A percentile compares a stretch with the other conserved stretches of the same genome.
Conservation (phyloP, 192 early-diverging fungal species). For the Helicostylum pulchrum region DNA sequence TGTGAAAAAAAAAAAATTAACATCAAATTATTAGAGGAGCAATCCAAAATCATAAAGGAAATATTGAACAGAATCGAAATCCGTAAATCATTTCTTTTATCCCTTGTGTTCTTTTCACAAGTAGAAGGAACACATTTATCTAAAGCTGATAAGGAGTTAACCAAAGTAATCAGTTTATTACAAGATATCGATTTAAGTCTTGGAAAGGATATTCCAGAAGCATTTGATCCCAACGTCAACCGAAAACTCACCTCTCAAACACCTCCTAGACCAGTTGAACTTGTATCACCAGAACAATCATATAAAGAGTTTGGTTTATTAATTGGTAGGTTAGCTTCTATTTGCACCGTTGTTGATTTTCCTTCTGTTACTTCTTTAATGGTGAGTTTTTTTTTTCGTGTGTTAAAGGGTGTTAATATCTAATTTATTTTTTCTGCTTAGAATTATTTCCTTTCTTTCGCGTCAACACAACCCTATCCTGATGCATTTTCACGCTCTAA, state of each 20-base stretch:
- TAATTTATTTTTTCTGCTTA: constrained; percentile 11
- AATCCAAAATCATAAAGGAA: constrained; percentile 13
- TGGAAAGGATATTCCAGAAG: constrained; percentile 42
- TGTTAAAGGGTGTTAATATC: not conserved
- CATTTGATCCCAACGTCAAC: constrained; percentile 61
- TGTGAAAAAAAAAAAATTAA: too few species aligned
- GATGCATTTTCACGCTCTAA: constrained; percentile 54
- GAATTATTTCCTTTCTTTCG: constrained; percentile 53
- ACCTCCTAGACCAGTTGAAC: constrained; percentile 56
- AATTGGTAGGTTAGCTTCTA: constrained; percentile 33
- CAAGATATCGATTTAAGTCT: constrained; percentile 17
- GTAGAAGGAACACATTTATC: constrained; percentile 40
- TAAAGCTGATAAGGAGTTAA: constrained; percentile 33
- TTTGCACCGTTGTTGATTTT: constrained; percentile 43
- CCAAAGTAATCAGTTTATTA: constrained; percentile 10
- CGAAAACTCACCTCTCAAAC: constrained; percentile 61
- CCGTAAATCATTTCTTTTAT: constrained; percentile 41
- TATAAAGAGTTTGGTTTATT: constrained; percentile 40
- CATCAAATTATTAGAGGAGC: not conserved
- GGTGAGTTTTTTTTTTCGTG: constrained; percentile 27
- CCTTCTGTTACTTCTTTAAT: constrained; percentile 41
- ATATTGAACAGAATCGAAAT: constrained; percentile 22
- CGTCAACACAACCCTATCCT: constrained; percentile 40
- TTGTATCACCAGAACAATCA: constrained; percentile 40
- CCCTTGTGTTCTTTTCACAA: constrained; percentile 42